Evolutionary conservation across 805 yeast species (phyloP), one percentile per base, ranked within the genome.

Genomic region (Kodamaea nitidulidarum): DNA sequence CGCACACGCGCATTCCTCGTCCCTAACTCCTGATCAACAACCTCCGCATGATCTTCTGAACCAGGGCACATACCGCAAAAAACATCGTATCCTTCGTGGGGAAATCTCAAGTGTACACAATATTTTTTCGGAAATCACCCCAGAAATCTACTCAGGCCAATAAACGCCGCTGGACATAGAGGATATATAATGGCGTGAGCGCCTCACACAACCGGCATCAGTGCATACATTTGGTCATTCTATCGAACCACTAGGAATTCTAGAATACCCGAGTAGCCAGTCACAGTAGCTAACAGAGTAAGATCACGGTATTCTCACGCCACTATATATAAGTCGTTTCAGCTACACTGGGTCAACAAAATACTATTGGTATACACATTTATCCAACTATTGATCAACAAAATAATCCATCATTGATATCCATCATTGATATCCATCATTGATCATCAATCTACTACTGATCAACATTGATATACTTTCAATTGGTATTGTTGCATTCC

Each of bases 101-200:
- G 32, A 30, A 30, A 30, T 9, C 32, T 11, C 20, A 16, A 16
- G 21, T 14, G n/a, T 28, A 14, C 16, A 11, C 11, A 17, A 30
- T 30, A 16, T 30, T 30, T 30, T 30, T n/a, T 30, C 17, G 29
- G 32, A 31, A 37, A 37, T 37, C 40, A 37, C 40, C 40, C 40
- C 40, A 37, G 40, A 37, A 37, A 31, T 22, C 32, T 15, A 12
- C n/a, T 16, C 15, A 21, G 32, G 21, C 40, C 40, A 37, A 37
- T 37, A 31, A 37, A 25, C 22, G 22, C 8, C 22, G 4, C 6
- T 10, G 7, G 27, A 4, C 27, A 10, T 9, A 15, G 31, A n/a
- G 31, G 31, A 27, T 27, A 27, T 27, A 27, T 27, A 27, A 27
- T 27, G 31, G 31, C 15, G 31, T 14, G 31, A 14, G 31, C 8